Conservation (phyloP, 768 basidiomycete species). For the Hygrocybe coccinea region DNA sequence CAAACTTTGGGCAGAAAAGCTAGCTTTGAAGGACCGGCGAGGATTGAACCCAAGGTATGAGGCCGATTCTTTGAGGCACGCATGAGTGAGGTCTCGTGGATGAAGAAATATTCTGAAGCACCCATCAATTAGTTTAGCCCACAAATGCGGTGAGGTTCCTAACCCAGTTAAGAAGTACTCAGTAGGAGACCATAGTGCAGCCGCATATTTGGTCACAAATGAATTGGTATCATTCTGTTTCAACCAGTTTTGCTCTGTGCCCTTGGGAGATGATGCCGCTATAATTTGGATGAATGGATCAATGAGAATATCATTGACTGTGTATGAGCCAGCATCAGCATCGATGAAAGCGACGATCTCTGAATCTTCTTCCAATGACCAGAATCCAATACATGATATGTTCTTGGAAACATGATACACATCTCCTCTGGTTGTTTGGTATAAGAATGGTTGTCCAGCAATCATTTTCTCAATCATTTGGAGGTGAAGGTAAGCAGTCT, state of each 20-base stretch:
- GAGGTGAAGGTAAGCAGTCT: constrained; percentile 2
- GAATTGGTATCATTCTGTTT: neutral
- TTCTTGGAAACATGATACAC: neutral
- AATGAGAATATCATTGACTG: neutral
- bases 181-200: neutral
- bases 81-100: neutral
- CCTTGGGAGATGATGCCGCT: neutral
- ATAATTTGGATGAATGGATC: neutral
- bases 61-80: neutral
- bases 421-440: neutral
- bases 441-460: neutral
- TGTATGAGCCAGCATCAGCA: neutral
- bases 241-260: neutral
- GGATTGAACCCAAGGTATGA: constrained; percentile 1
- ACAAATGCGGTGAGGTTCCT: neutral
- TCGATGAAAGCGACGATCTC: neutral
- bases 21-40: neutral
- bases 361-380: neutral
- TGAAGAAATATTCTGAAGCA: neutral
- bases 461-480: neutral
- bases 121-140: neutral
- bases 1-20: neutral
- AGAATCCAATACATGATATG: neutral
- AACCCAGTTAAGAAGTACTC: constrained; percentile 5
- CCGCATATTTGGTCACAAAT: neutral